Percentiles rank a stretch among this genome's conserved stretches.
Evolutionary conservation across 2,329 filamentous ascomycete species (phyloP).

Genomic region (Claviceps digitariae): DNA sequence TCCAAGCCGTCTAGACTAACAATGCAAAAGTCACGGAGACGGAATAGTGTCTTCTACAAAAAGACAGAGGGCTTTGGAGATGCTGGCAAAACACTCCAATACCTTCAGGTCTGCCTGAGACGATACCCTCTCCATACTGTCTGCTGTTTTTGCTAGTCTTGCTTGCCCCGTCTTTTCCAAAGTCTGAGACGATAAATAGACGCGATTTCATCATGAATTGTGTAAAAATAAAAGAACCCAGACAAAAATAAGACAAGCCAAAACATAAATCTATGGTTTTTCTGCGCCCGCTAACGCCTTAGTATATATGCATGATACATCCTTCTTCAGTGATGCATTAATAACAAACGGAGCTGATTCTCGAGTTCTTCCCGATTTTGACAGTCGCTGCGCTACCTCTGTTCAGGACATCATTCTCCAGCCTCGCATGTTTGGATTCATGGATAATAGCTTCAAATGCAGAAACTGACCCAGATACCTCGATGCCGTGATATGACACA

Average conservation of each 20-base stretch:
- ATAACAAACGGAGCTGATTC: neutral
- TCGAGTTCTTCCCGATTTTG: neutral
- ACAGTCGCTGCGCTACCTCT: neutral
- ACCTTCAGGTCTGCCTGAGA: neutral
- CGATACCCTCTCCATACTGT: neutral
- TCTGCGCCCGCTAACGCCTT: conserved; percentile 6
- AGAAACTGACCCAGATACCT: neutral
- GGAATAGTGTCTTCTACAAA: neutral
- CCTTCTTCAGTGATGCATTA: neutral
- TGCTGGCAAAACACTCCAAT: neutral
- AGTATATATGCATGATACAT: conserved; percentile 6
- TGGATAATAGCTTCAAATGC: neutral
- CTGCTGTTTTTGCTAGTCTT: neutral
- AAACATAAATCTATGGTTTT: conserved; percentile 5
- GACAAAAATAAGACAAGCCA: neutral
- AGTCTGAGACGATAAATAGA: neutral
- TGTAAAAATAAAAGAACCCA: neutral
- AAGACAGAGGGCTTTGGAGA: neutral
- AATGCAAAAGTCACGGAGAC: neutral
- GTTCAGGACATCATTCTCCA: neutral
- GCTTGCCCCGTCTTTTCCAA: neutral
- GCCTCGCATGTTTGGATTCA: neutral
- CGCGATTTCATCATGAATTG: neutral
- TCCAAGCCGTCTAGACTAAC: neutral
- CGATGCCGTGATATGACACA: neutral